Evolutionary conservation across 2,329 filamentous ascomycete species (phyloP), one percentile per base, ranked within the genome.

Genomic region (Nemania diffusa): DNA sequence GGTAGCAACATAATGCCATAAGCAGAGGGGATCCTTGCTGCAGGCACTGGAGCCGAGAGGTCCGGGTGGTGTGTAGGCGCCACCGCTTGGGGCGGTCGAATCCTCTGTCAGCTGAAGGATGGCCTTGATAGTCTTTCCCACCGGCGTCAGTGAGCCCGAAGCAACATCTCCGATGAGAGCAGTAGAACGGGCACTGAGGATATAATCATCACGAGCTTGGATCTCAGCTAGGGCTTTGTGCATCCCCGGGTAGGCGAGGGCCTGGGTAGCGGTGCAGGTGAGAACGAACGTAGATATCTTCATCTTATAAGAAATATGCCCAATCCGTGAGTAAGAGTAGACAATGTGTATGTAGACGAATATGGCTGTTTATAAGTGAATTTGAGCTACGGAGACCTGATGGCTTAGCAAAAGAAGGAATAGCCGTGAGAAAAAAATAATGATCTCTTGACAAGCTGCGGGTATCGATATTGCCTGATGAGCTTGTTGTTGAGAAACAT

Each of bases 1-100:
- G 9, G 72, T 64, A 42, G 78, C 76, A 53, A 84, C 74, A 57
- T 80, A 76, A 34, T 73, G 78, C 82, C 82, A 84, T 57, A 81
- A 72, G 62, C 82, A 80, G 62, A 79, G 76, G n/a, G 72, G 69
- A 52, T 79, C 78, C 17, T 69, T 64, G 11, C 48, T 69, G 64
- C 76, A 78, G 57, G 62, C 60, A 7, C 52, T 37, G 1, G 75
- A 76, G n/a, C 69, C 67, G 22, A 77, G 70, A 3, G 55, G 9
- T 37, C 73, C 73, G 1, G 75, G 70, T 0, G 72, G 67, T 20
- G 46, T 68, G 62, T 76, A 76, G 17, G 69, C 62, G 13, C 27
- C 46, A 24, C 24, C 24, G 11, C 57, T 42, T 15, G n/a, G 27
- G 52, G 59, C 68, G 27, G 63, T 72, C 13, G 72, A 55, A n/a